Conservation (phyloP, 2,329 filamentous ascomycete genomes). For the Fulvia fulva region DNA sequence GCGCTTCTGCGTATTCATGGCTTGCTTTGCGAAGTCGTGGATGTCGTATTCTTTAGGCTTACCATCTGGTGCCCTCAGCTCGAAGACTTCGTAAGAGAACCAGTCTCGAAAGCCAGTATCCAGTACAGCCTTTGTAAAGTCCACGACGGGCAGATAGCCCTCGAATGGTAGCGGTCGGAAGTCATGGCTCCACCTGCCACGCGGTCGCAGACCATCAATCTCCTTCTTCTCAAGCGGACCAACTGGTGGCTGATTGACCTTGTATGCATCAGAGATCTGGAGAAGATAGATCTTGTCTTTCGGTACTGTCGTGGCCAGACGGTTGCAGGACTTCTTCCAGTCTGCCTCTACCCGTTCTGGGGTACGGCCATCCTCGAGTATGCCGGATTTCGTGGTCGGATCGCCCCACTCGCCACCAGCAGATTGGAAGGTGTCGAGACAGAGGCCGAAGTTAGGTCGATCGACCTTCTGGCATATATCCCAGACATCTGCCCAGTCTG, state of each 20-base stretch:
- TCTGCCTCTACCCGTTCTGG: slow-evolving; percentile 46
- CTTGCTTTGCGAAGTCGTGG: slow-evolving; percentile 35
- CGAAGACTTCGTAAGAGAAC: slow-evolving; percentile 69
- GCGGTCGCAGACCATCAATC: slow-evolving; percentile 54
- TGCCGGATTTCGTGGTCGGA: slow-evolving; percentile 60
- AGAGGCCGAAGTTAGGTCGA: slow-evolving; percentile 65
- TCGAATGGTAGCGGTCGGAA: slow-evolving; percentile 66
- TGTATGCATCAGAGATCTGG: slow-evolving; percentile 73
- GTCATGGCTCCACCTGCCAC: slow-evolving; percentile 67
- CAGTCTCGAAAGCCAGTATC: slow-evolving; percentile 63
- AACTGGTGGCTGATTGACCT: slow-evolving; percentile 46
- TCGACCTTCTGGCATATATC: slow-evolving; percentile 61
- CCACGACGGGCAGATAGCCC: slow-evolving; percentile 65
- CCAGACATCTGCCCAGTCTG: slow-evolving; percentile 67
- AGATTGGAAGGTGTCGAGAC: slow-evolving; percentile 74
- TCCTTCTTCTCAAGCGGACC: slow-evolving; percentile 45
- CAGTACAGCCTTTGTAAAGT: slow-evolving; percentile 62
- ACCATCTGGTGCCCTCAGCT: slow-evolving; percentile 52
- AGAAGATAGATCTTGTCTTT: slow-evolving; percentile 69
- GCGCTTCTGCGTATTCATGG: slow-evolving; percentile 32
- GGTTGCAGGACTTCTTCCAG: slow-evolving; percentile 35
- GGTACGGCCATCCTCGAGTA: slow-evolving; percentile 47
- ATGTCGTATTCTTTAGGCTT: slow-evolving; percentile 51
- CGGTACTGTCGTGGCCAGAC: slow-evolving; percentile 56
- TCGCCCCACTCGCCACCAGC: slow-evolving; percentile 70